Percentiles rank a stretch among this genome's conserved stretches.
Evolutionary conservation across 768 basidiomycete species (phyloP).

Genomic region (Ephemerocybe angulata): DNA sequence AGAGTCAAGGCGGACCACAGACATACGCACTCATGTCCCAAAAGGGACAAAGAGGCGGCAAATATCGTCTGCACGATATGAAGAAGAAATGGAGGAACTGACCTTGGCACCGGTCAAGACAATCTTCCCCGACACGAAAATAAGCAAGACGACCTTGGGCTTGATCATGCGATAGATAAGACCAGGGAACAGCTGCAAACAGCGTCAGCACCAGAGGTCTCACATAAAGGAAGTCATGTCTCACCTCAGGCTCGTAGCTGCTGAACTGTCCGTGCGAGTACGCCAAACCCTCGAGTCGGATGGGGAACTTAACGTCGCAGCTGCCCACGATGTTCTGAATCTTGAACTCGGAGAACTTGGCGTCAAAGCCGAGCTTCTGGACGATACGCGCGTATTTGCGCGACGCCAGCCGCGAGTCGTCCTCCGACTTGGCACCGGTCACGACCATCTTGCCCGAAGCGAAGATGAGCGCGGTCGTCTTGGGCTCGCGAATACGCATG

Average conservation of each 20-base stretch:
- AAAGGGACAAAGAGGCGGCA: conserved; percentile 8
- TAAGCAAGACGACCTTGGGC: conserved; percentile 96
- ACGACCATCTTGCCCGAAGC: conserved; percentile 99
- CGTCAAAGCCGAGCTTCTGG: conserved; percentile 98
- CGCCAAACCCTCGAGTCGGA: conserved; percentile 93
- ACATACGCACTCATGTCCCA: conserved; percentile 10
- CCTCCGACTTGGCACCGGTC: conserved; percentile 98
- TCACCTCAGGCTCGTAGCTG: conserved; percentile 94
- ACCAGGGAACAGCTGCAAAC: conserved; percentile 89
- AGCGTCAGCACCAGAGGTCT: no score
- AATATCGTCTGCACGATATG: conserved; percentile 18
- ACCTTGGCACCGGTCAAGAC: conserved; percentile 99
- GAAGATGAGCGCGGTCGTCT: conserved; percentile 99
- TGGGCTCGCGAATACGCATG: conserved; percentile 99
- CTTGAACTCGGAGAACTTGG: conserved; percentile 99
- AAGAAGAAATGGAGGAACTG: conserved; percentile 28
- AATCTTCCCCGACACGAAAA: conserved; percentile 99
- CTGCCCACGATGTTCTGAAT: conserved; percentile 99
- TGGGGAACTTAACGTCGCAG: conserved; percentile 99
- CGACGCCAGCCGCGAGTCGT: conserved; percentile 93
- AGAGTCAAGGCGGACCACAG: conserved; percentile 14
- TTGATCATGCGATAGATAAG: conserved; percentile 99
- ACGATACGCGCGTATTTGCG: conserved; percentile 99
- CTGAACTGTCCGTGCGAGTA: conserved; percentile 98
- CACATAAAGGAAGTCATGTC: conserved; percentile 13